Evolutionary conservation across 1,284 basidiomycete genomes (phyloP).

Genomic region (Polyporus tsugae): DNA sequence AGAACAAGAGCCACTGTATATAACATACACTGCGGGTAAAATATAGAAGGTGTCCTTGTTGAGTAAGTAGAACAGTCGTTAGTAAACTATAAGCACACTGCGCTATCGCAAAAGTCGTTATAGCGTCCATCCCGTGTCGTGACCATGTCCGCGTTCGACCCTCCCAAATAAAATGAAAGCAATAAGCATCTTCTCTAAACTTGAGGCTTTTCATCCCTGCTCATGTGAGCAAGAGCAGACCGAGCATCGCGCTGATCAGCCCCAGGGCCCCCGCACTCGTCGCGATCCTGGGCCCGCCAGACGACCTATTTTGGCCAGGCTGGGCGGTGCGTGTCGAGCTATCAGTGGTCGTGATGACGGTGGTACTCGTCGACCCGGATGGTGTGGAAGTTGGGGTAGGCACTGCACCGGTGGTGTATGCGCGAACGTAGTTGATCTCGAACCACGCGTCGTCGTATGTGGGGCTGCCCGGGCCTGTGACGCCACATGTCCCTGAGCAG

Average conservation of each 20-base stretch:
- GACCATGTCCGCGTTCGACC: neutral
- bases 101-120: neutral
- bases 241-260: conserved; percentile 9
- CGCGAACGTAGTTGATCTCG: conserved; percentile 60
- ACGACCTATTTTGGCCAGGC: conserved; percentile 4
- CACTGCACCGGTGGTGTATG: conserved; percentile 44
- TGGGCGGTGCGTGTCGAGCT: conserved; percentile 1
- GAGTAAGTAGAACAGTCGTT: neutral
- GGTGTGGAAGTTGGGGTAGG: conserved; percentile 9
- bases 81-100: neutral
- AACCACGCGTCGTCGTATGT: conserved; percentile 64
- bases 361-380: conserved; percentile 4
- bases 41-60: neutral
- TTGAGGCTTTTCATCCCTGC: neutral
- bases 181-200: neutral
- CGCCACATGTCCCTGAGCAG: conserved; percentile 56
- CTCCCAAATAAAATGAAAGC: neutral
- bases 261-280: conserved; percentile 9
- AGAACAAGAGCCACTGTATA: neutral
- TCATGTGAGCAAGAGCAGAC: conserved; percentile 9
- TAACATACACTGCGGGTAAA: neutral
- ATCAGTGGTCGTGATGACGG: conserved; percentile 11
- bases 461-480: conserved; percentile 61
- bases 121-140: conserved; percentile 2
- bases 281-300: neutral